Evolutionary conservation across 108 stramenopile genomes (phyloP).

Genomic region (Cyclotella cryptica): DNA sequence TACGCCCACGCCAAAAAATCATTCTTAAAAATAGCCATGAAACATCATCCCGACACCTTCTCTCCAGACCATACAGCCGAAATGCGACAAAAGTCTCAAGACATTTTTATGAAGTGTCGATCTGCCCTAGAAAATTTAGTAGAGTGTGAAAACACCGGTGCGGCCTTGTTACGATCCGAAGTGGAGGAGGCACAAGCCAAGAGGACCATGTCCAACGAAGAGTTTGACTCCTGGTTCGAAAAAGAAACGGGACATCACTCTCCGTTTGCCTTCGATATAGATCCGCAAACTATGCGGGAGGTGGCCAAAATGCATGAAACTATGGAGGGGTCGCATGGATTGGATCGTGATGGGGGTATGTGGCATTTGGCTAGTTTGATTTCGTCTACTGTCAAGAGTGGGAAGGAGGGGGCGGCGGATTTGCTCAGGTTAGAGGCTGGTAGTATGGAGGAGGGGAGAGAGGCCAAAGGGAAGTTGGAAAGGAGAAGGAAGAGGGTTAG

Average conservation of each 20-base stretch:
- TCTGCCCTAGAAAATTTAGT: constrained; percentile 72
- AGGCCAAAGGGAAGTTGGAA: constrained; percentile 37
- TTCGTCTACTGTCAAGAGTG: constrained; percentile 67
- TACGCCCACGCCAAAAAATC: constrained; percentile 78
- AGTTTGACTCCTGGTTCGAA: constrained; percentile 83
- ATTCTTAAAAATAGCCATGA: constrained; percentile 88
- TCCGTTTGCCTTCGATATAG: constrained; percentile 79
- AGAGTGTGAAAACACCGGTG: constrained; percentile 67
- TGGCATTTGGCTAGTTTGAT: constrained; percentile 87
- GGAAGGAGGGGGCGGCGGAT: constrained; percentile 63
- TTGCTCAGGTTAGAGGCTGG: constrained; percentile 78
- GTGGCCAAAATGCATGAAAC: constrained; percentile 74
- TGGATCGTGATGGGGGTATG: constrained; percentile 91
- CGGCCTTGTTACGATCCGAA: constrained; percentile 51
- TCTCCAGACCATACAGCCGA: constrained; percentile 21
- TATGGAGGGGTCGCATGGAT: constrained; percentile 61
- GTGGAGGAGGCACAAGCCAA: constrained; percentile 42
- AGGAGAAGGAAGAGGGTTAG: constrained; percentile 31
- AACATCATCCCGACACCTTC: constrained; percentile 82
- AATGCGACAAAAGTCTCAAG: constrained; percentile 50
- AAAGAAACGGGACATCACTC: constrained; percentile 75
- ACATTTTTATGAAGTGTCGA: constrained; percentile 74
- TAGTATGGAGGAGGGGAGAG: constrained; percentile 40
- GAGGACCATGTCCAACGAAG: constrained; percentile 49
- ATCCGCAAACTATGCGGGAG: constrained; percentile 85